A percentile compares a stretch with the other conserved stretches of the same genome.
Conservation (phyloP, 139 green algal species). For the Chlamydomonas eustigma region DNA sequence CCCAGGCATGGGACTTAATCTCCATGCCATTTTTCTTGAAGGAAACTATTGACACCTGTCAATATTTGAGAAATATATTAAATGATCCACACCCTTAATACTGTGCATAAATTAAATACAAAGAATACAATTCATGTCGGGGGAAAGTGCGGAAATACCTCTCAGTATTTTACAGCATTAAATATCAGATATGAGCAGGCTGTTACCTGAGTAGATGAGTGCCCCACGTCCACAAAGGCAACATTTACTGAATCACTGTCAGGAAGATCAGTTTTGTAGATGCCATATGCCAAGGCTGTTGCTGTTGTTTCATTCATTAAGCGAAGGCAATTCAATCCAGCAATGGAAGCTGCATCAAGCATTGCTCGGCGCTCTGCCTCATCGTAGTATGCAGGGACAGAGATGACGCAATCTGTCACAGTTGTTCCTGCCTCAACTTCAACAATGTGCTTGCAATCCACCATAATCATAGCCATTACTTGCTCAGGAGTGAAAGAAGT, state of each 20-base stretch:
- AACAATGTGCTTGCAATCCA: slow-evolving; percentile 86
- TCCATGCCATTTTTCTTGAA: slow-evolving; percentile 87
- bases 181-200: too few species aligned
- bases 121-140: too few species aligned
- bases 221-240: slow-evolving; percentile 93
- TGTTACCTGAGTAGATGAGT: slow-evolving; percentile 84
- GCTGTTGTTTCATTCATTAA: slow-evolving; percentile 96
- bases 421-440: slow-evolving; percentile 74
- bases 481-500: slow-evolving; percentile 59
- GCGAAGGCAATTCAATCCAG: slow-evolving; percentile 68
- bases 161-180: too few species aligned
- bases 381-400: slow-evolving; percentile 84
- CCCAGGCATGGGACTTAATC: slow-evolving; percentile 86
- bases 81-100: too few species aligned
- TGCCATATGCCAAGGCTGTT: slow-evolving; percentile 94
- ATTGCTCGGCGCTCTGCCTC: slow-evolving; percentile 80
- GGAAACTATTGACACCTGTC: slow-evolving; percentile 84
- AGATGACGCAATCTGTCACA: slow-evolving; percentile 89
- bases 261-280: slow-evolving; percentile 97
- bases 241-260: slow-evolving; percentile 84
- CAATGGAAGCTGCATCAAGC: slow-evolving; percentile 58
- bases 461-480: slow-evolving; percentile 88
- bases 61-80: neutral
- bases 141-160: too few species aligned
- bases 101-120: too few species aligned